Base-by-base conservation (phyloP, 2,329 filamentous ascomycete genomes). In the Dactylella cylindrospora region DNA sequence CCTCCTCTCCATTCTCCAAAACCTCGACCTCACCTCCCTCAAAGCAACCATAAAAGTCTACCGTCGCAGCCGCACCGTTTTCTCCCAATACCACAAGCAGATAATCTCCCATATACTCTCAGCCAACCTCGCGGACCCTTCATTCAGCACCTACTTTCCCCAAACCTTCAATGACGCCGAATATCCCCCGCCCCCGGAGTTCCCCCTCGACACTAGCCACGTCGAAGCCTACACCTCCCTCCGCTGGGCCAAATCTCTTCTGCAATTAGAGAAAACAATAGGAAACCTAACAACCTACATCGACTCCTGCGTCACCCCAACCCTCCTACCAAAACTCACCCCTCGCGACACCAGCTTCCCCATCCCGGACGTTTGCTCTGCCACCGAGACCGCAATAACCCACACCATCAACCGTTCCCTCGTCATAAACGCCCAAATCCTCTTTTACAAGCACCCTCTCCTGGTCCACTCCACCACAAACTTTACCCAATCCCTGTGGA, bases 1-100 rank as follows among this genome's bases (percentile, higher is more conserved):
- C 13, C 52, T 57, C 28, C 28, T 57, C 22, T 25, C 15, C 9
- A 38, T 57, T 13, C 52, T 57, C 28, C 41, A 41, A 41, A 49
- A 57, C 29, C 35, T 57, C 19, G 20, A 33, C 19, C 20, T 47
- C 3, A 19, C 8, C 12, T 12, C 43, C 2, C 35, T 57, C 5
- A 20, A 36, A 15, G 31, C 13, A 3, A 10, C 49, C 3, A 22
- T 49, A 28, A 46, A 46, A 39, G 23, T 49, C 26, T 57, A 57
- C 43, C 43, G 52, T 15, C 52, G 52, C 15, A 43, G 35, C 12
- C 52, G 52, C 28, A 47, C 25, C 33, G 35, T 47, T 1, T 57
- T 57, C 15, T 17, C 43, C 3, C 31, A 41, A 9, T 57, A 57
- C 35, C 43, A 57, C 20, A 28, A 19, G 6, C 52, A 57, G 38